Evolutionary conservation across 306 rosid species (phyloP).

Genomic region (Ammopiptanthus mongolicus): DNA sequence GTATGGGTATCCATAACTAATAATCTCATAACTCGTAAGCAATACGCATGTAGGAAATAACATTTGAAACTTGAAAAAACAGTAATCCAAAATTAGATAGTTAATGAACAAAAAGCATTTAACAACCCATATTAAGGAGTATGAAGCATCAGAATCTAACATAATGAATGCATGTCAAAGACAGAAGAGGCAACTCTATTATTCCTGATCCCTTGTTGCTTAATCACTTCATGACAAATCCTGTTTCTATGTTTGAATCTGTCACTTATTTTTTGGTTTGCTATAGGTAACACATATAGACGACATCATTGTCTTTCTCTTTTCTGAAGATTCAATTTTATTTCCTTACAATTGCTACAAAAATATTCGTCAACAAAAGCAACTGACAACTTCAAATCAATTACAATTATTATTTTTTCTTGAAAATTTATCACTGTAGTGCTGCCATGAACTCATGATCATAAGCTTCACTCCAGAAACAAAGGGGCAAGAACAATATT

Average conservation of each 20-base stretch:
- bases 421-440: not conserved
- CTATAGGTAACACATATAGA: not conserved
- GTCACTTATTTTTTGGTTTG: no score
- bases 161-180: slow-evolving; percentile 5
- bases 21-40: not conserved
- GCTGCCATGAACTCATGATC: not conserved
- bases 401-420: not conserved
- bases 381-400: not conserved
- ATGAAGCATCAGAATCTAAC: slow-evolving; percentile 22
- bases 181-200: not conserved
- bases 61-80: not conserved
- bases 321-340: not conserved
- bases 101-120: slow-evolving; percentile 1
- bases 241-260: not conserved
- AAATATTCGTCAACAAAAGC: not conserved
- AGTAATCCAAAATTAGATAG: not conserved
- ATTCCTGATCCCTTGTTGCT: not conserved
- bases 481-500: not conserved
- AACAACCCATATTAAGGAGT: not conserved
- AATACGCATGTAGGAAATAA: not conserved
- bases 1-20: no score
- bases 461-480: not conserved
- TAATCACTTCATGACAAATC: not conserved
- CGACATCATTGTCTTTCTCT: not conserved
- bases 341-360: not conserved